Evolutionary conservation across 1,284 basidiomycete genomes (phyloP).

Genomic region (Mycosarcoma maydis): DNA sequence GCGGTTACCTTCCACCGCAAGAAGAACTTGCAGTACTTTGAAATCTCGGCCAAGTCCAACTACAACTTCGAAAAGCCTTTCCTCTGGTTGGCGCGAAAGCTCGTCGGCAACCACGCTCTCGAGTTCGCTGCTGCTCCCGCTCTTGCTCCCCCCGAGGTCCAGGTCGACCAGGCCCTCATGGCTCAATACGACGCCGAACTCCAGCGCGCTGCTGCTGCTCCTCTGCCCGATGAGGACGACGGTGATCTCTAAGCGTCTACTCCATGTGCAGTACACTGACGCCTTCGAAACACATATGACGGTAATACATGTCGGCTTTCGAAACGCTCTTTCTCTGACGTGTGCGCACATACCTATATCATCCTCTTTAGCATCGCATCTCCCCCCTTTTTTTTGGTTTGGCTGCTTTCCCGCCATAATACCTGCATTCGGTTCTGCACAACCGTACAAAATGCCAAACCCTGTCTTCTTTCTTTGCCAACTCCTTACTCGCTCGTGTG

Average conservation of each 20-base stretch:
- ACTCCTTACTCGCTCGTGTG: neutral
- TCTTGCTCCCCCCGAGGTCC: conserved; percentile 91
- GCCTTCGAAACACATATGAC: too few species aligned
- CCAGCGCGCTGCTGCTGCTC: conserved; percentile 70
- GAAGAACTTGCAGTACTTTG: conserved; percentile 99
- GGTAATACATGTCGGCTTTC: too few species aligned
- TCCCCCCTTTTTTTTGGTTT: neutral
- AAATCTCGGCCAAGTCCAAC: conserved; percentile 99
- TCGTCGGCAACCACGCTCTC: conserved; percentile 88
- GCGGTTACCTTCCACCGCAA: conserved; percentile 99
- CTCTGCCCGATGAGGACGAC: conserved; percentile 72
- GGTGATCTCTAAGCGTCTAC: conserved; percentile 60
- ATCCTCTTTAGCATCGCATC: conserved; percentile 3
- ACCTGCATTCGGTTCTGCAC: conserved; percentile 26
- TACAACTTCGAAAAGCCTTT: conserved; percentile 99
- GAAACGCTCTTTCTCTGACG: too few species aligned
- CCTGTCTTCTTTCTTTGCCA: neutral
- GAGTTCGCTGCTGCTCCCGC: conserved; percentile 98
- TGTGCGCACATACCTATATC: neutral
- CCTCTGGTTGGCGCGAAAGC: conserved; percentile 98
- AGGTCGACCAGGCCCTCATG: conserved; percentile 84
- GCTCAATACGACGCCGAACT: conserved; percentile 84
- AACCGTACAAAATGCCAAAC: conserved; percentile 21
- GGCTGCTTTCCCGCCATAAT: conserved; percentile 6
- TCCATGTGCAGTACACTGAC: neutral